These are phyloP conservation scores for Neofusicoccum ribis DNA, from an alignment of 2,329 filamentous ascomycete species.

Conservation along the genomic window DNA sequence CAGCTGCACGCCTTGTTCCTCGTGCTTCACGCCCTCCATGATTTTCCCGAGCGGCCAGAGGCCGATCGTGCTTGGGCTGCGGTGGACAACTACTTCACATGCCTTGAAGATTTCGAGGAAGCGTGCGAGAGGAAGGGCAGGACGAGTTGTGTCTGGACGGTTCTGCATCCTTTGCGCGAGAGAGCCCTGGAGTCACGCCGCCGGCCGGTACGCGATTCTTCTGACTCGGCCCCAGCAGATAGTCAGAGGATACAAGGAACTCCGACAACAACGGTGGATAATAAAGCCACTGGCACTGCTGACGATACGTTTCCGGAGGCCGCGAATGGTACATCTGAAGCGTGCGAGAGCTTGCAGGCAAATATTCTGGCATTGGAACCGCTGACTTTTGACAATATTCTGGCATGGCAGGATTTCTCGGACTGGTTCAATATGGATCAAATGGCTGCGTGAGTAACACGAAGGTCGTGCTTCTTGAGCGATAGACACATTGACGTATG, in stretches of 20 bases:
- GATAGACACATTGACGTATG: no score
- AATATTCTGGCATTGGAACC: not conserved
- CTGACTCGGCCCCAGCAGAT: no score
- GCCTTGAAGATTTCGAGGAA: conserved; percentile 1
- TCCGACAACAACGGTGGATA: no score
- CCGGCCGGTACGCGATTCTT: no score
- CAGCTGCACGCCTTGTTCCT: conserved; percentile 5
- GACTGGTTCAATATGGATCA: not conserved
- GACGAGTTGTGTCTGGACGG: not conserved
- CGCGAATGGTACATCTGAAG: not conserved
- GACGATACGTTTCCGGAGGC: no score
- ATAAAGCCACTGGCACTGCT: no score
- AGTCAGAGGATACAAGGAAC: no score
- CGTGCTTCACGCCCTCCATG: not conserved
- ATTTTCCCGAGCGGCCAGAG: not conserved
- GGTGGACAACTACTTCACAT: not conserved
- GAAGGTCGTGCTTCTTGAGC: no score
- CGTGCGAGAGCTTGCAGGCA: not conserved
- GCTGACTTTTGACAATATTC: not conserved
- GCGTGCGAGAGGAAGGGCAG: not conserved
- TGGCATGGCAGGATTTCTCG: not conserved
- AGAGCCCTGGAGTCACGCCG: not conserved
- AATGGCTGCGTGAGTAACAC: no score
- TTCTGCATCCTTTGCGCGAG: not conserved
- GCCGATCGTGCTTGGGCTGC: not conserved